These are phyloP conservation scores for Conoideocrella luteorostrata DNA, from an alignment of 2,329 filamentous ascomycete genomes.

Conservation along the genomic window DNA sequence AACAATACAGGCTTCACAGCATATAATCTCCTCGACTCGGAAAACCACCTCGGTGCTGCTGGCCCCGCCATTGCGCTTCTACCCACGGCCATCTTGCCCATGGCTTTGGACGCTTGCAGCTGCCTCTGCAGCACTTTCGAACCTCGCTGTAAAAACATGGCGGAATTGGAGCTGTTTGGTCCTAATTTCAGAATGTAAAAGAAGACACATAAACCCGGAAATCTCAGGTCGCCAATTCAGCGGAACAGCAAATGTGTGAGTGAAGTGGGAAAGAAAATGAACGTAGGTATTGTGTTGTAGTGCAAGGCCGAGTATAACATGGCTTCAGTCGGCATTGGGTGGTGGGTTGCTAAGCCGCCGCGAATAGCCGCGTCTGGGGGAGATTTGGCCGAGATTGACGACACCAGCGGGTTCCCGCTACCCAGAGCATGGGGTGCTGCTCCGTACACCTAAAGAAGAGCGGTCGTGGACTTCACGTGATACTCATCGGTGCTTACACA, in stretches of 20 bases:
- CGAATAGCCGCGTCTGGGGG: conserved; percentile 27
- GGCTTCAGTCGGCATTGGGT: conserved; percentile 30
- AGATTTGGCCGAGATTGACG: not conserved
- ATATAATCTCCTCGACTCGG: conserved; percentile 40
- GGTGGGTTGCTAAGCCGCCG: conserved; percentile 23
- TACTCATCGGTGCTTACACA: too few relatives aligned
- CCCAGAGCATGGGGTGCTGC: too few relatives aligned
- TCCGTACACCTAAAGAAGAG: too few relatives aligned
- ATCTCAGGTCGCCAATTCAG: not conserved
- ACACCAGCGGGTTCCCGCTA: too few relatives aligned
- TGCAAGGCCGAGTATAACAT: conserved; percentile 8
- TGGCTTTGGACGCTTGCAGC: conserved; percentile 39
- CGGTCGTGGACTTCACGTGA: too few relatives aligned
- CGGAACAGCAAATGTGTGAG: conserved; percentile 1
- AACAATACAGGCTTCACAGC: conserved; percentile 73
- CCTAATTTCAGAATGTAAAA: not conserved
- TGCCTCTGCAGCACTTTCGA: conserved; percentile 44
- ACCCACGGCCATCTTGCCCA: conserved; percentile 28
- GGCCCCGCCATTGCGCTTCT: conserved; percentile 22
- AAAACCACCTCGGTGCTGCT: conserved; percentile 38
- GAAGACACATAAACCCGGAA: too few relatives aligned
- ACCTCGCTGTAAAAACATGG: conserved; percentile 51
- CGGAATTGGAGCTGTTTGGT: conserved; percentile 5
- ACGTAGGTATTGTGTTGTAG: too few relatives aligned
- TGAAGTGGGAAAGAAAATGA: not conserved